Percentiles rank a stretch among this genome's conserved stretches.
Conservation (phyloP, 1,139 yeast species). For the Lizanozyma gosingica region DNA sequence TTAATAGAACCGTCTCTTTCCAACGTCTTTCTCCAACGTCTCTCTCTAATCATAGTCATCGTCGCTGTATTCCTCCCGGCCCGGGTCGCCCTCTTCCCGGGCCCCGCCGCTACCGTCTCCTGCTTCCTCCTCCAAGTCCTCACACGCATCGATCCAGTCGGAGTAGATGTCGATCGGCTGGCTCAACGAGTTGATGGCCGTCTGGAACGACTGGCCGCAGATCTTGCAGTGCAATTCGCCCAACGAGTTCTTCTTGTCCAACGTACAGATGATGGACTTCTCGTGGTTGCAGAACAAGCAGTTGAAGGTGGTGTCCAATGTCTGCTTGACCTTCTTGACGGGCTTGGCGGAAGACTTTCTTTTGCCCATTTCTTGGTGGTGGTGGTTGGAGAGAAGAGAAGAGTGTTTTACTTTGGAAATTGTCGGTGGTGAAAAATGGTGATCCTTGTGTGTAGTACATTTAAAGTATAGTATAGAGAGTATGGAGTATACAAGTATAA, state of each 20-base stretch:
- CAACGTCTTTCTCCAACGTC: no score
- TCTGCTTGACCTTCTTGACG: slow-evolving; percentile 67
- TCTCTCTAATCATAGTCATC: slow-evolving; percentile 23
- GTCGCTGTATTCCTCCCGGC: slow-evolving; percentile 28
- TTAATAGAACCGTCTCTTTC: no score
- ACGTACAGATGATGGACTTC: slow-evolving; percentile 75
- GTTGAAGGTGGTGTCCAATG: slow-evolving; percentile 76
- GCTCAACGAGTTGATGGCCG: slow-evolving; percentile 58
- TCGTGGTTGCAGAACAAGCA: slow-evolving; percentile 96
- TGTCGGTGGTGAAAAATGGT: no score
- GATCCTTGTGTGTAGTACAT: no score
- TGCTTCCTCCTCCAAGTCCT: slow-evolving; percentile 73
- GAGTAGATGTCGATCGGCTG: slow-evolving; percentile 93
- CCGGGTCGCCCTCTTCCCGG: slow-evolving; percentile 16
- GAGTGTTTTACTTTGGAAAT: no score
- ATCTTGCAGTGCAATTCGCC: slow-evolving; percentile 87
- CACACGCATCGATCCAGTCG: slow-evolving; percentile 99
- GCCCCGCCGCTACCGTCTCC: slow-evolving; percentile 17
- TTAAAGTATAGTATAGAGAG: no score
- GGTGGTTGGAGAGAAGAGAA: background rate
- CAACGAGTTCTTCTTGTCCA: slow-evolving; percentile 80
- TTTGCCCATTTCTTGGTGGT: slow-evolving; percentile 48
- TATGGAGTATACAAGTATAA: no score
- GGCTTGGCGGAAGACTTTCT: slow-evolving; percentile 89
- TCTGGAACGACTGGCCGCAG: slow-evolving; percentile 91